Evolutionary conservation across 2,329 filamentous ascomycete species (phyloP).

Genomic region (Verticillium tricorpus): DNA sequence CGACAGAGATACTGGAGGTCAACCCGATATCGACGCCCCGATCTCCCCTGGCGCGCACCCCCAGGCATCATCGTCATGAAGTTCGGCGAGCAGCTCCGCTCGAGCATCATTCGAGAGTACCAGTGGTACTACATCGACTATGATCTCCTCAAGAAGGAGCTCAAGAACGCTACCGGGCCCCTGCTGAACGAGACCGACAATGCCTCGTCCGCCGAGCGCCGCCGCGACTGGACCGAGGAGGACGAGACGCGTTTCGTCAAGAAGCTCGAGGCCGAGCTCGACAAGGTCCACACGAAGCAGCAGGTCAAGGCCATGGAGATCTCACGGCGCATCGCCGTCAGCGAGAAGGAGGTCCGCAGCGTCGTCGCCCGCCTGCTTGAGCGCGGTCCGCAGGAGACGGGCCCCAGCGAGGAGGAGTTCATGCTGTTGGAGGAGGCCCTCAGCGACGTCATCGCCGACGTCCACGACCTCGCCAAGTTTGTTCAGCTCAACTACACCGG

Average conservation of each 20-base stretch:
- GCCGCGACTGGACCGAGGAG: slow-evolving; percentile 77
- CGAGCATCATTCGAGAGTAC: slow-evolving; percentile 94
- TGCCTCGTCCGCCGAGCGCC: slow-evolving; percentile 32
- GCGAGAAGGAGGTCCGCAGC: slow-evolving; percentile 84
- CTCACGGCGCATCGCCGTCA: slow-evolving; percentile 79
- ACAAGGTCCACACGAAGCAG: slow-evolving; percentile 97
- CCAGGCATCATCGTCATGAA: slow-evolving; percentile 62
- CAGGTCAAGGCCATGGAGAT: slow-evolving; percentile 97
- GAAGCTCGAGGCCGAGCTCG: slow-evolving; percentile 83
- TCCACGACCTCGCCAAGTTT: slow-evolving; percentile 96
- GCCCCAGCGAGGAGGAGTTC: slow-evolving; percentile 85
- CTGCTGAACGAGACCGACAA: neutral
- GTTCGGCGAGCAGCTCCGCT: slow-evolving; percentile 96
- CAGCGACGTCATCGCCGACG: slow-evolving; percentile 96
- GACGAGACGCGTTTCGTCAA: slow-evolving; percentile 86
- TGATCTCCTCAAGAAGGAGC: slow-evolving; percentile 82
- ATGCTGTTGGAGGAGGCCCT: slow-evolving; percentile 89
- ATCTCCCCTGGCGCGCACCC: slow-evolving; percentile 28
- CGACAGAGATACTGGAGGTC: slow-evolving; percentile 36
- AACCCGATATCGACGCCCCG: slow-evolving; percentile 16
- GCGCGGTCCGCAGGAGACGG: slow-evolving; percentile 50
- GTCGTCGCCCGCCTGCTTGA: slow-evolving; percentile 73
- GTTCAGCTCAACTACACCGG: slow-evolving; percentile 98
- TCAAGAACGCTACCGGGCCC: slow-evolving; percentile 67
- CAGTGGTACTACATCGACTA: slow-evolving; percentile 99